Conservation (phyloP, 192 early-diverging fungal species). For the Lobosporangium transversale region DNA sequence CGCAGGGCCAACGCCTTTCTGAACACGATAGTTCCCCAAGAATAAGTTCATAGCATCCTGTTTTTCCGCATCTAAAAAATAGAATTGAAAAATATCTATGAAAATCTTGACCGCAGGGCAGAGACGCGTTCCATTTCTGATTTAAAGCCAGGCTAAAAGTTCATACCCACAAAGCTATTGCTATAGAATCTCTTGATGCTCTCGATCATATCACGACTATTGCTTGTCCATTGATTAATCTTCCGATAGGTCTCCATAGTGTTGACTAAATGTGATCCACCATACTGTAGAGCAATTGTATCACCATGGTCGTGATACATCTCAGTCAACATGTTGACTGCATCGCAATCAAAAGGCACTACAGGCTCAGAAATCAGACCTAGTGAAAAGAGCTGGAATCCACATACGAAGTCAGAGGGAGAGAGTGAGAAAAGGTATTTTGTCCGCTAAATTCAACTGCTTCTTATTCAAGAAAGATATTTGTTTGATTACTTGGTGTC, state of each 20-base stretch:
- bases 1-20: slow-evolving; percentile 56
- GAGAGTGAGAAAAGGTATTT: neutral
- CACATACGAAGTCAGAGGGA: neutral
- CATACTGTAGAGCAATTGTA: slow-evolving; percentile 95
- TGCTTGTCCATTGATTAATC: slow-evolving; percentile 93
- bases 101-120: too few species aligned
- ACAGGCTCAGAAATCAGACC: slow-evolving; percentile 82
- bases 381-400: slow-evolving; percentile 78
- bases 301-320: slow-evolving; percentile 99
- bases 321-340: slow-evolving; percentile 90
- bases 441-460: neutral
- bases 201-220: slow-evolving; percentile 97
- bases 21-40: slow-evolving; percentile 76
- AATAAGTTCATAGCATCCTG: slow-evolving; percentile 96
- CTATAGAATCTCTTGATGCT: slow-evolving; percentile 90
- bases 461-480: neutral
- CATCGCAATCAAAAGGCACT: slow-evolving; percentile 93
- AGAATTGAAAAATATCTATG: neutral
- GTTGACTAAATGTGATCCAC: slow-evolving; percentile 97
- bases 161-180: slow-evolving; percentile 92
- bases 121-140: too few species aligned
- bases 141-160: too few species aligned
- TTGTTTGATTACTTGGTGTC: slow-evolving; percentile 69
- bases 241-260: slow-evolving; percentile 98
- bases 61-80: slow-evolving; percentile 87